A percentile compares a stretch with the other conserved stretches of the same genome.
Conservation (phyloP, 768 basidiomycete species). For the Pulveroboletus frians region DNA sequence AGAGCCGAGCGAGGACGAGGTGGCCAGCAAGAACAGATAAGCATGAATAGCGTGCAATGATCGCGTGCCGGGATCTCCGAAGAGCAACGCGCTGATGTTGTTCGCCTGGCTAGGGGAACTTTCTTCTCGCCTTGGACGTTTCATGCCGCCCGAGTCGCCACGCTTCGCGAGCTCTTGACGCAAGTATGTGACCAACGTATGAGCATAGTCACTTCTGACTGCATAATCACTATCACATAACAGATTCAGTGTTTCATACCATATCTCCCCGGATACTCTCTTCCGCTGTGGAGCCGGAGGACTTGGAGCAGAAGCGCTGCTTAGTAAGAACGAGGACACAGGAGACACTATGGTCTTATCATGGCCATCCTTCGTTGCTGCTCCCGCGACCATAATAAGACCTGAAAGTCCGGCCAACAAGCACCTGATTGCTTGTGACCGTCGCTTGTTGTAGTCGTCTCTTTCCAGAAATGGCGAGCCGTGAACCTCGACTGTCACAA, state of each 20-base stretch:
- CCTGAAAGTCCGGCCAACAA: conserved; percentile 67
- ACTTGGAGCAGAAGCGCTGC: conserved; percentile 24
- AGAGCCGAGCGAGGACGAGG: conserved; percentile 58
- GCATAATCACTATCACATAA: conserved; percentile 73
- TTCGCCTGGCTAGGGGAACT: conserved; percentile 41
- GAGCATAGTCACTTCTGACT: conserved; percentile 76
- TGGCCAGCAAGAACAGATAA: conserved; percentile 74
- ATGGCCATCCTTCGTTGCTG: conserved; percentile 23
- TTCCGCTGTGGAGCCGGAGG: conserved; percentile 51
- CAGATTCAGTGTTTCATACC: conserved; percentile 86
- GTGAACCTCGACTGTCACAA: conserved; percentile 65
- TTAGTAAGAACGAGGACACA: conserved; percentile 25
- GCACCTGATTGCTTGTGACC: conserved; percentile 64
- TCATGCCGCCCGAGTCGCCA: conserved; percentile 42
- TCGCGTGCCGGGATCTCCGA: conserved; percentile 58
- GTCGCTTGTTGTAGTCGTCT: conserved; percentile 36
- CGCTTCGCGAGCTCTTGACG: conserved; percentile 67
- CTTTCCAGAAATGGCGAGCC: conserved; percentile 44
- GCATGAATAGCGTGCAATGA: conserved; percentile 80
- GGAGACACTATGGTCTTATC: conserved; percentile 12
- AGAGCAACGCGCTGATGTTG: conserved; percentile 44
- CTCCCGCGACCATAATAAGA: conserved; percentile 60
- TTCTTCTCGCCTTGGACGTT: conserved; percentile 45
- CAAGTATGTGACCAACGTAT: conserved; percentile 71
- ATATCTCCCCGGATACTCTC: conserved; percentile 72